A percentile compares a stretch with the other conserved stretches of the same genome.
Conservation (phyloP, 176 grass and related monocot species). For the Avena insularis region DNA sequence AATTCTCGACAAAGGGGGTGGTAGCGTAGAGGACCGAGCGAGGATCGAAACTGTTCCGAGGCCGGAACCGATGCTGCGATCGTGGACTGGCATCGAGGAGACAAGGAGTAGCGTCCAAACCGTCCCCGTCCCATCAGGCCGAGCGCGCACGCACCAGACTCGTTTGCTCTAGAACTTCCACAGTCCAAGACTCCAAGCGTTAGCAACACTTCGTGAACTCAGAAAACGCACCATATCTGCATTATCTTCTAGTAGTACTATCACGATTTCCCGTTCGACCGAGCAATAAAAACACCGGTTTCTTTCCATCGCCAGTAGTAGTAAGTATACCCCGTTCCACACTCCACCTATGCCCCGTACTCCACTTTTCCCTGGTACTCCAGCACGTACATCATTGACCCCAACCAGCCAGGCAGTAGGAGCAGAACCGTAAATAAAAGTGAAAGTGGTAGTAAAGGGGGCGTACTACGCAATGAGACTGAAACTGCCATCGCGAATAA, state of each 20-base stretch:
- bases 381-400: neutral
- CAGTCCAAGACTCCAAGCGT: neutral
- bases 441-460: slow-evolving; percentile 34
- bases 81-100: neutral
- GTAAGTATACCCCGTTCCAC: neutral
- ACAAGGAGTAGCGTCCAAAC: slow-evolving; percentile 32
- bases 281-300: neutral
- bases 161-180: neutral
- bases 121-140: slow-evolving; percentile 2
- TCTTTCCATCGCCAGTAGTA: too few relatives aligned
- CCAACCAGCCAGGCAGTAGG: neutral
- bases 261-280: neutral
- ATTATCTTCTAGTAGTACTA: too few relatives aligned
- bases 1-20: neutral
- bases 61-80: neutral
- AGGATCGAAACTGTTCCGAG: neutral
- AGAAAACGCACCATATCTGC: neutral
- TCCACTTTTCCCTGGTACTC: neutral
- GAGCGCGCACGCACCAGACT: neutral
- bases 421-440: neutral
- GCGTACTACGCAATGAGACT: neutral
- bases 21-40: neutral
- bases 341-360: slow-evolving; percentile 9
- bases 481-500: slow-evolving; percentile 29
- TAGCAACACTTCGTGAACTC: neutral